Evolutionary conservation across 2,329 filamentous ascomycete genomes (phyloP), one percentile per base, ranked within the genome.

Genomic region (Microdochium trichocladiopsis): DNA sequence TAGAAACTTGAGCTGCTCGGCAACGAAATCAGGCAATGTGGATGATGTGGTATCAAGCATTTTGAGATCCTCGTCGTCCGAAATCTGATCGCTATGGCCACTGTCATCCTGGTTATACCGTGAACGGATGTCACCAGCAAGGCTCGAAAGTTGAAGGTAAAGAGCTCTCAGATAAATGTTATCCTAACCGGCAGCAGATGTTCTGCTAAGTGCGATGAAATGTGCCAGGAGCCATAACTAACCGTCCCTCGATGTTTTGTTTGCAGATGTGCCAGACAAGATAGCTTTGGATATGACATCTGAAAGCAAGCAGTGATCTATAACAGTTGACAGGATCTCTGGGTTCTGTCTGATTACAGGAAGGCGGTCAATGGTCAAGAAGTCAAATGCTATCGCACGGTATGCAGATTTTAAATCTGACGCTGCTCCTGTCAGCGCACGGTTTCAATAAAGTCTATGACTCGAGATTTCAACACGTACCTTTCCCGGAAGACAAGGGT

Each of bases 201-300:
- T 67, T 51, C 72, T 71, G 50, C 77, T 75, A 12, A 87, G 66
- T 50, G 79, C 76, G 54, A 88, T 78, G 56, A 86, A 86, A 60
- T 88, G 83, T 14, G 87, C 78, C 25, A 90, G 69, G 25, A 88
- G 74, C 75, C 84, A 86, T 37, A 90, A 66, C 36, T 82, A 76
- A 10, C 70, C 67, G 41, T 75, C 68, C 36, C 69, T 69, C 1
- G 68, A 63, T 12, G 61, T 57, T 2, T 59, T 54, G 1, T 53
- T 48, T 11, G 61, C 53, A 5, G 63, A 53, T 2, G 61, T 54
- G 2, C 61, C 59, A 2, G 51, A 25, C 4, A 62, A 57, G 48
- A 73, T 71, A 2, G 63, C 61, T 11, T 65, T 57, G 16, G 71
- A 59, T 10, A 82, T 72, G 22, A 69, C 68, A 12, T 63, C 60